A percentile compares a stretch with the other conserved stretches of the same genome.
Evolutionary conservation across 2,329 filamentous ascomycete species (phyloP).

Genomic region (Periconia sp.): DNA sequence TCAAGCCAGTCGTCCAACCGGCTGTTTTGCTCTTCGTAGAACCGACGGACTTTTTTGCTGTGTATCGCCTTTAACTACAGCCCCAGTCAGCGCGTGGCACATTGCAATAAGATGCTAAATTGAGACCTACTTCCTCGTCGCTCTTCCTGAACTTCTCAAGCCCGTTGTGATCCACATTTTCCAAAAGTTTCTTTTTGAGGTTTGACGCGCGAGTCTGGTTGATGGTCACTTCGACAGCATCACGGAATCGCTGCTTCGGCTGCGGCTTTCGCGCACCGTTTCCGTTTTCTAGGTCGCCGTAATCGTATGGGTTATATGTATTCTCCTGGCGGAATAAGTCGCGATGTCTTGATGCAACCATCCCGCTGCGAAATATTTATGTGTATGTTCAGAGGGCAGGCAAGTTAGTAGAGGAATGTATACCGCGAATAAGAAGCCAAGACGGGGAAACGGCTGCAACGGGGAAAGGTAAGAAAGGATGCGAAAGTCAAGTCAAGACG

Average conservation of each 20-base stretch:
- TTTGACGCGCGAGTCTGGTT: constrained; percentile 53
- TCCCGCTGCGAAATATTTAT: too few species aligned
- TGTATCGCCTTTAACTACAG: constrained; percentile 57
- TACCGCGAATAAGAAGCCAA: too few species aligned
- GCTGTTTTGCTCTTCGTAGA: constrained; percentile 62
- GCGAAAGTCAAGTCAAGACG: too few species aligned
- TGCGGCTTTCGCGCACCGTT: constrained; percentile 27
- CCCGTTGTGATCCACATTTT: constrained; percentile 53
- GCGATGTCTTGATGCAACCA: constrained; percentile 28
- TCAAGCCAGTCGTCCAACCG: constrained; percentile 64
- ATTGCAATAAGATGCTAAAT: background rate
- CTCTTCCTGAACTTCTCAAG: constrained; percentile 59
- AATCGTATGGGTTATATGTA: constrained; percentile 15
- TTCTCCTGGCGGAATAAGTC: constrained; percentile 20
- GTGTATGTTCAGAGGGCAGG: too few species aligned
- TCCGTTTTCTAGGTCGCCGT: constrained; percentile 36
- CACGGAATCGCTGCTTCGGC: constrained; percentile 48
- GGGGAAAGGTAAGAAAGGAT: too few species aligned
- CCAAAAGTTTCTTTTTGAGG: constrained; percentile 57
- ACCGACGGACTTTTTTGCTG: constrained; percentile 58
- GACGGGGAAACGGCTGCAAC: too few species aligned
- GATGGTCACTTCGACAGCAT: constrained; percentile 55
- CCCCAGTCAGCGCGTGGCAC: constrained; percentile 3
- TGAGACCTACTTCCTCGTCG: constrained; percentile 52
- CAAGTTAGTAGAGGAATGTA: too few species aligned